Base-by-base conservation (phyloP, 129 eudicot species). In the Flaveria bidentis region DNA sequence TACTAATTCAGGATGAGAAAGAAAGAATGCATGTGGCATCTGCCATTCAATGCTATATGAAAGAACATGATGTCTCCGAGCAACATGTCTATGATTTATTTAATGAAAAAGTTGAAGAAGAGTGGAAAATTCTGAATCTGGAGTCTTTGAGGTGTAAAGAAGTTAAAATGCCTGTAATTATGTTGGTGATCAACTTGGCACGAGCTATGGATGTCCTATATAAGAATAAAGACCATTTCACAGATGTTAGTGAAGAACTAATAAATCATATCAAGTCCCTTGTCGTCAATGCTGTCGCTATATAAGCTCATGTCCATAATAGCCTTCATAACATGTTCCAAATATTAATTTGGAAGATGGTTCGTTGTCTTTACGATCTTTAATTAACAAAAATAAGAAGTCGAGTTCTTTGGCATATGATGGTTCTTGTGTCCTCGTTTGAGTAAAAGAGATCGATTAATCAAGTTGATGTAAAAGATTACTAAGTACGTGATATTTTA, bases 21-120 rank as follows among this genome's bases (percentile, higher is more conserved):
- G 46, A 72, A 28, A 28, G 76, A 30, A 28, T 36, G 16, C 76
- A 72, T 53, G 50, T 72, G 2, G 65, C 51, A 0, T 72, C 76
- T 16, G 30, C 25, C 47, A 33, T 72, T 16, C n/a, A 72, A 53
- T 72, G 76, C 30, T 72, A 72, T 50, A 66, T 66, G 51, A 65
- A 39, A 2, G 26, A 64, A 20, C 28, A 55, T 55, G 62, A 55
- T 55, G 62, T 55, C 62, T 16, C 62, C 2, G 26, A 55, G 26
- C 62, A 55, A 6, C 62, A 55, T 0, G 62, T 2, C 25, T 15
- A 55, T 55, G 62, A 55, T 7, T 18, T 55, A 13, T 55, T 55
- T 2, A 55, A 55, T 7, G 1, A 55, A 9, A 55, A 55, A 55
- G 62, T 55, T 55, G 62, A 55, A 55, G 62, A 55, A 55, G 13